Conservation (phyloP, 768 basidiomycete genomes). For the Ephemerocybe angulata region DNA sequence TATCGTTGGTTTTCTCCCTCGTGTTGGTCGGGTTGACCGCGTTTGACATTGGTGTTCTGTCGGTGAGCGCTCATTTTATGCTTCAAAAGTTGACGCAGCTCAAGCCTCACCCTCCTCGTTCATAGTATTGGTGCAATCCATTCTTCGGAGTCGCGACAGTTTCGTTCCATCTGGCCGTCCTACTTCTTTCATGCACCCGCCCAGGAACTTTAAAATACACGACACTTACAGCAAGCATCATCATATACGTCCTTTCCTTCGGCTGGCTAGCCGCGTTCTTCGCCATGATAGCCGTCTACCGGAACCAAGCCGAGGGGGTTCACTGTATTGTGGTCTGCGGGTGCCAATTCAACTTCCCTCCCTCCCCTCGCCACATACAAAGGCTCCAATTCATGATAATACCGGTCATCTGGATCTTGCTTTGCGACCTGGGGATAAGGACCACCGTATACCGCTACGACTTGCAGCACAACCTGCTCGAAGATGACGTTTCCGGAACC, state of each 20-base stretch:
- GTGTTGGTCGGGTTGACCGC: constrained; percentile 16
- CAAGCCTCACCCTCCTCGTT: not conserved
- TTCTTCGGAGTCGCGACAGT: constrained; percentile 22
- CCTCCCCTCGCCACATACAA: constrained; percentile 9
- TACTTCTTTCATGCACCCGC: constrained; percentile 17
- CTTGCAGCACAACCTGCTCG: not conserved
- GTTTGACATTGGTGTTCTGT: constrained; percentile 21
- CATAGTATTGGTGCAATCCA: constrained; percentile 22
- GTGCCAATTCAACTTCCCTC: constrained; percentile 14
- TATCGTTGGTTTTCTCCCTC: constrained; percentile 21
- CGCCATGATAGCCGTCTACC: constrained; percentile 24
- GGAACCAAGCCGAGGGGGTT: constrained; percentile 10
- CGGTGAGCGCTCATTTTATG: constrained; percentile 13
- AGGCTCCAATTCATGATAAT: constrained; percentile 24
- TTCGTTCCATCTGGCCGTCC: constrained; percentile 19
- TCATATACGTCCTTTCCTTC: constrained; percentile 22
- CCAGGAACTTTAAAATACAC: constrained; percentile 13
- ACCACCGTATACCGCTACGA: constrained; percentile 14
- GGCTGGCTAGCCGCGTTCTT: constrained; percentile 25
- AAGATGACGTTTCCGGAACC: not conserved
- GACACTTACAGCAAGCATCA: constrained; percentile 16
- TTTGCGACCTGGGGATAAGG: constrained; percentile 21
- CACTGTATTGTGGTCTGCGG: constrained; percentile 11
- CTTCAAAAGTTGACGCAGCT: not conserved
- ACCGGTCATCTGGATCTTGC: constrained; percentile 17